Percentiles rank a stretch among this genome's conserved stretches.
These are phyloP conservation scores for Flaveria brownii DNA, from an alignment of 129 eudicot species.

Conservation along the genomic window DNA sequence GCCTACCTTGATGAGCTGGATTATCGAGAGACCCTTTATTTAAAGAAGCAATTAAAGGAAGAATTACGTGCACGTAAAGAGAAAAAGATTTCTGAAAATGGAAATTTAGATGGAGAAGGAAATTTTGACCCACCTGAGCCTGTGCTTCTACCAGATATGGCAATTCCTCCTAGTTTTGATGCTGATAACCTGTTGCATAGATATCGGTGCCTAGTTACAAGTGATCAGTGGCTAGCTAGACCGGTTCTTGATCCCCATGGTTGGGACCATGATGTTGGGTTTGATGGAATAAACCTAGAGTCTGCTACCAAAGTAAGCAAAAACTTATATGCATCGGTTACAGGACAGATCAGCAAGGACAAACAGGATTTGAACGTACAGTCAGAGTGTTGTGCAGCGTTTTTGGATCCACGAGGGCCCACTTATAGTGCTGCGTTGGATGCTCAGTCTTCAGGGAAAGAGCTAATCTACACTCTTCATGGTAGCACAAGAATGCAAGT, in stretches of 20 bases:
- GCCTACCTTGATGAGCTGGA: conserved; percentile 94
- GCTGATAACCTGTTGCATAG: conserved; percentile 69
- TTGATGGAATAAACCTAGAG: conserved; percentile 87
- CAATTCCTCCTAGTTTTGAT: conserved; percentile 80
- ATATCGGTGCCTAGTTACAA: conserved; percentile 63
- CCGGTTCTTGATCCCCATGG: conserved; percentile 94
- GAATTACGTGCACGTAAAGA: conserved; percentile 48
- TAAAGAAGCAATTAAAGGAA: conserved; percentile 80
- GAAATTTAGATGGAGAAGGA: conserved; percentile 31
- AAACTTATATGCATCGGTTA: conserved; percentile 49
- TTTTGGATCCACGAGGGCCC: conserved; percentile 58
- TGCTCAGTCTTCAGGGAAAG: conserved; percentile 76
- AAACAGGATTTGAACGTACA: conserved; percentile 85
- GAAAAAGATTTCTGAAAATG: conserved; percentile 29
- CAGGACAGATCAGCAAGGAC: conserved; percentile 97
- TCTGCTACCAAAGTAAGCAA: conserved; percentile 47
- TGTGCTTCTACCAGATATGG: conserved; percentile 75
- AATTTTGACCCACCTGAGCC: conserved; percentile 55
- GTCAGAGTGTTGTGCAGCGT: conserved; percentile 67
- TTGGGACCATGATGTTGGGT: conserved; percentile 98
- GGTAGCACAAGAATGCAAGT: conserved; percentile 50
- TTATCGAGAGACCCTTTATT: conserved; percentile 84
- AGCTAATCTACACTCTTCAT: conserved; percentile 69
- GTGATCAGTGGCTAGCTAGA: conserved; percentile 75
- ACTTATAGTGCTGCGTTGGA: conserved; percentile 64